Conservation (phyloP, 140 eudicot genomes). For the Bidens hawaiensis region DNA sequence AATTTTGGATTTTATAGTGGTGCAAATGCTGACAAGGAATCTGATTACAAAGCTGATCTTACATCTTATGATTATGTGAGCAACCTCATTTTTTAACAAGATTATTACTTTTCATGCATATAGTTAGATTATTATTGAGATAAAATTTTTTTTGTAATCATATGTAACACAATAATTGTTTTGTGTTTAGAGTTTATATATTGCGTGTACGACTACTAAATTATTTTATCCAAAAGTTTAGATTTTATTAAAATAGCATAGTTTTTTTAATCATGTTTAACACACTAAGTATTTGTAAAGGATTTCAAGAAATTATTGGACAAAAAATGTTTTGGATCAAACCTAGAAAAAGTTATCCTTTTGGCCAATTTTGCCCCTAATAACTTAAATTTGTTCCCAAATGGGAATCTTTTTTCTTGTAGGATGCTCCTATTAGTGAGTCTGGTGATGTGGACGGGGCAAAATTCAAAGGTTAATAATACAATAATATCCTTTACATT, state of each 20-base stretch:
- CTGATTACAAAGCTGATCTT: conserved; percentile 84
- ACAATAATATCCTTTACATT: neutral
- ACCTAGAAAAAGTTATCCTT: neutral
- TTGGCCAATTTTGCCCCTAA: neutral
- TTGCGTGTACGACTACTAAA: neutral
- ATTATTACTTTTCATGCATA: neutral
- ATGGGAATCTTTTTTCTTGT: conserved; percentile 15
- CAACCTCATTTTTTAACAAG: conserved; percentile 1
- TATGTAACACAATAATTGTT: neutral
- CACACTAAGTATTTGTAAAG: neutral
- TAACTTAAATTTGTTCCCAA: neutral
- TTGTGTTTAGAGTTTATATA: neutral
- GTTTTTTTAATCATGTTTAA: neutral
- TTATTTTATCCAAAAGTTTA: neutral
- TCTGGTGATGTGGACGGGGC: conserved; percentile 86
- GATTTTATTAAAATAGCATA: neutral
- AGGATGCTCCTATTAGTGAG: conserved; percentile 97
- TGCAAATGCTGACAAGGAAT: conserved; percentile 73
- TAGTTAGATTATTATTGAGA: neutral
- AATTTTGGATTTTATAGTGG: conserved; percentile 93
- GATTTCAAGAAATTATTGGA: neutral
- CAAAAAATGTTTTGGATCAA: neutral
- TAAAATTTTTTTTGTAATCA: neutral
- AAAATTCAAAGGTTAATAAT: conserved; percentile 66
- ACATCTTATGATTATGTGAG: conserved; percentile 98